These are phyloP conservation scores for Chalciporus sp. DNA, from an alignment of 1,284 basidiomycete genomes.

Conservation along the genomic window DNA sequence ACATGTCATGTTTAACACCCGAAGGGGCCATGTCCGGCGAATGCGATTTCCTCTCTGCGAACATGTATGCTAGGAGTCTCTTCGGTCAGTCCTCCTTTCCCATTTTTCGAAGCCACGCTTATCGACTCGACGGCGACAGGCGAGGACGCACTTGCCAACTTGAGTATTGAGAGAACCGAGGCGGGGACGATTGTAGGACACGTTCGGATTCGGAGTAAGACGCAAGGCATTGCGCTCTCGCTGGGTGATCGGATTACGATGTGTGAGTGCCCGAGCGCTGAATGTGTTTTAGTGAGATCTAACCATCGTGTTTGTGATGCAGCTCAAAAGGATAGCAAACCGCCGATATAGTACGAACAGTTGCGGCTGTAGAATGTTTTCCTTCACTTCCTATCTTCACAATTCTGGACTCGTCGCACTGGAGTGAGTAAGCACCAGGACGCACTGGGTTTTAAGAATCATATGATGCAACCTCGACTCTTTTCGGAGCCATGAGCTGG, in stretches of 20 bases:
- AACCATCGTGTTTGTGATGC: background rate
- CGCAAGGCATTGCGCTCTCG: constrained; percentile 93
- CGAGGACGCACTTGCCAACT: constrained; percentile 96
- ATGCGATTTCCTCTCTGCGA: constrained; percentile 83
- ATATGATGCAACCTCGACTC: no score
- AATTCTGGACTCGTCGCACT: no score
- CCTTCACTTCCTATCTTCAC: no score
- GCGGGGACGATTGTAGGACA: constrained; percentile 84
- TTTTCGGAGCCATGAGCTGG: no score
- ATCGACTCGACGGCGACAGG: constrained; percentile 43
- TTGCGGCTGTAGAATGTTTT: no score
- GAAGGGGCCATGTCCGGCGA: constrained; percentile 81
- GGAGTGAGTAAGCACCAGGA: no score
- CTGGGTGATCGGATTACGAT: constrained; percentile 93
- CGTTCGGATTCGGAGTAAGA: constrained; percentile 92
- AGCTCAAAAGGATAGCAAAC: constrained; percentile 64
- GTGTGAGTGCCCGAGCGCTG: constrained; percentile 49
- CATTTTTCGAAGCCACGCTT: background rate
- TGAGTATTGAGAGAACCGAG: constrained; percentile 91
- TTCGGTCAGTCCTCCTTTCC: constrained; percentile 55
- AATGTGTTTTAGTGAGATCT: background rate
- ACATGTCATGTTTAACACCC: constrained; percentile 86
- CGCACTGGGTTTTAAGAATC: no score
- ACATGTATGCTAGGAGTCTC: constrained; percentile 78
- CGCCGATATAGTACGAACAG: constrained; percentile 37